phyloP scores from a whole-genome alignment of 2,329 filamentous ascomycete genomes.

The Botrytis sinoallii region DNA sequence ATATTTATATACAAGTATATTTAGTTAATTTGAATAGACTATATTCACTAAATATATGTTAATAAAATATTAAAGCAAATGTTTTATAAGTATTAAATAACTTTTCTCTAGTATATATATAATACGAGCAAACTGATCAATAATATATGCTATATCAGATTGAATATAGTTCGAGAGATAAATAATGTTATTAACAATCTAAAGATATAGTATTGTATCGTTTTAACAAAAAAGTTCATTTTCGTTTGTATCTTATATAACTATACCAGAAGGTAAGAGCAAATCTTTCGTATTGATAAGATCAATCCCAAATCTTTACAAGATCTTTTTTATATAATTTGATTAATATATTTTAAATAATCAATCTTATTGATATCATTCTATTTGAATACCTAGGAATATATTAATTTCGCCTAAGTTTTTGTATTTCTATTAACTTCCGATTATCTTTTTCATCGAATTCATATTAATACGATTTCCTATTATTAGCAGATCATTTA shows the following conservation, averaged over 20 bases:
- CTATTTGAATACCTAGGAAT: background rate
- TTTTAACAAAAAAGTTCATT: too few relatives aligned
- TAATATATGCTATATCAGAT: too few relatives aligned
- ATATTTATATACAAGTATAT: too few relatives aligned
- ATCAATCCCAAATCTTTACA: background rate
- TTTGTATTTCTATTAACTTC: background rate
- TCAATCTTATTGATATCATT: background rate
- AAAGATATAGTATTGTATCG: too few relatives aligned
- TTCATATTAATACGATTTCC: background rate
- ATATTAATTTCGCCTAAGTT: background rate
- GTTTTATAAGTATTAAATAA: too few relatives aligned
- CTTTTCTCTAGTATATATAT: too few relatives aligned
- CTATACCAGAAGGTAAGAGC: background rate
- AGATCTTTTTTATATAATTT: background rate
- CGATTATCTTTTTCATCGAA: background rate
- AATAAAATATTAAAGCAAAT: too few relatives aligned
- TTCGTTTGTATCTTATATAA: background rate
- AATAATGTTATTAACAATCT: too few relatives aligned
- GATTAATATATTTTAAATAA: background rate
- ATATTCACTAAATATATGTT: too few relatives aligned
- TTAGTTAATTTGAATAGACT: too few relatives aligned
- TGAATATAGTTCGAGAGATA: too few relatives aligned
- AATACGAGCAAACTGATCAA: too few relatives aligned
- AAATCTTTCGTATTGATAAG: background rate
- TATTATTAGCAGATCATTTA: background rate